phyloP scores from a whole-genome alignment of 2,329 filamentous ascomycete genomes.

The Trichoderma endophyticum region DNA sequence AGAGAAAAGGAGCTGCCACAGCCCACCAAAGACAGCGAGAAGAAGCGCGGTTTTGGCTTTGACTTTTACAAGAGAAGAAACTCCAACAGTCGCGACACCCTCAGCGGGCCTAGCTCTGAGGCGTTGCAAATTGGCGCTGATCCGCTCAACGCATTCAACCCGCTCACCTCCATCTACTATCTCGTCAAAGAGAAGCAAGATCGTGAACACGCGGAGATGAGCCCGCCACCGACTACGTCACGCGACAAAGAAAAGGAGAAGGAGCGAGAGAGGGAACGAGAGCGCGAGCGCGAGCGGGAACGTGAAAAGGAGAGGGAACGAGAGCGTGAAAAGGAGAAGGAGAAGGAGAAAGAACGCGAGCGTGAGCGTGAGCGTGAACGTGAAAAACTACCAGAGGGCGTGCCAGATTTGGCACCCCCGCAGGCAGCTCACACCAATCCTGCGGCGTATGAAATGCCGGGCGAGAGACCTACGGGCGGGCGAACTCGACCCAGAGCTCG shows the following conservation, averaged over 20 bases:
- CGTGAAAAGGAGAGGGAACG: slow-evolving; percentile 26
- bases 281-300: slow-evolving; percentile 25
- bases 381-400: slow-evolving; percentile 43
- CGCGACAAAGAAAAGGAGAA: slow-evolving; percentile 32
- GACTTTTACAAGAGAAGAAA: slow-evolving; percentile 96
- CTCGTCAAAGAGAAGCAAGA: slow-evolving; percentile 94
- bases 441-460: slow-evolving; percentile 79
- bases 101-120: slow-evolving; percentile 80
- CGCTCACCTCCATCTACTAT: slow-evolving; percentile 90
- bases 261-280: slow-evolving; percentile 29
- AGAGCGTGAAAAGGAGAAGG: slow-evolving; percentile 26
- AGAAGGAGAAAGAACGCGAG: slow-evolving; percentile 22
- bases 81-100: slow-evolving; percentile 84
- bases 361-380: slow-evolving; percentile 24
- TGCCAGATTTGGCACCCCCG: slow-evolving; percentile 76
- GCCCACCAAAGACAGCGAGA: slow-evolving; percentile 66
- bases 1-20: slow-evolving; percentile 61
- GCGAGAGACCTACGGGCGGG: slow-evolving; percentile 81
- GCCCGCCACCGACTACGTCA: slow-evolving; percentile 46
- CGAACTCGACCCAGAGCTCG: slow-evolving; percentile 80
- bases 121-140: slow-evolving; percentile 78
- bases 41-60: slow-evolving; percentile 81
- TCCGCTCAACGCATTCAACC: slow-evolving; percentile 89
- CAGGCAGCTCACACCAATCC: slow-evolving; percentile 87
- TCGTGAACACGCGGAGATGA: slow-evolving; percentile 55